These are phyloP conservation scores for Penicillium sp. DNA, from an alignment of 2,329 filamentous ascomycete species.

Conservation along the genomic window DNA sequence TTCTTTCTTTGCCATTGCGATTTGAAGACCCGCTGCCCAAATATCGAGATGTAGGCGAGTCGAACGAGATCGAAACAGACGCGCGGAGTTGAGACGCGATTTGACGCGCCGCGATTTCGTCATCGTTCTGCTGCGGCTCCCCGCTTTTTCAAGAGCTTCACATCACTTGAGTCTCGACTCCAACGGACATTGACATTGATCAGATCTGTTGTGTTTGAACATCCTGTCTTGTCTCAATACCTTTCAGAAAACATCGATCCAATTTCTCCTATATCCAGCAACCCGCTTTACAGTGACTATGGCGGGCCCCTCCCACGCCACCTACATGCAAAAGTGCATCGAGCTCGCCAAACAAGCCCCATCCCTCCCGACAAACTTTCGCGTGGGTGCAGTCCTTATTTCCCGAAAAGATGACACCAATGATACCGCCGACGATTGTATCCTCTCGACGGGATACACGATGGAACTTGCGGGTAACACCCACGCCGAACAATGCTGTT, in stretches of 20 bases:
- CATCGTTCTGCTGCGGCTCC: conserved; percentile 22
- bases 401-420: conserved; percentile 28
- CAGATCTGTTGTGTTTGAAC: no score
- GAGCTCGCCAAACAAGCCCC: conserved; percentile 71
- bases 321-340: conserved; percentile 66
- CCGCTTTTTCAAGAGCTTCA: conserved; percentile 12
- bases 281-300: conserved; percentile 10
- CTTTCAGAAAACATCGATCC: no score
- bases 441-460: conserved; percentile 81
- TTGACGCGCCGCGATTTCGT: conserved; percentile 26
- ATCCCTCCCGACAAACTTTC: conserved; percentile 83
- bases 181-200: not conserved
- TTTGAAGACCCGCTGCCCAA: not conserved
- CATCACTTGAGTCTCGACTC: not conserved
- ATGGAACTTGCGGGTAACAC: conserved; percentile 88
- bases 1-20: conserved; percentile 16
- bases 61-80: not conserved
- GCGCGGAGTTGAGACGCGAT: conserved; percentile 18
- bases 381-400: conserved; percentile 80
- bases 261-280: no score
- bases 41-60: not conserved
- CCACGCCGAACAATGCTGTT: conserved; percentile 89
- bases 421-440: conserved; percentile 36
- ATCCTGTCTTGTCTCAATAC: no score
- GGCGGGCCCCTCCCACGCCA: conserved; percentile 28